Evolutionary conservation across 129 eudicot genomes (phyloP), one percentile per base, ranked within the genome.

Genomic region (Arctium lappa): DNA sequence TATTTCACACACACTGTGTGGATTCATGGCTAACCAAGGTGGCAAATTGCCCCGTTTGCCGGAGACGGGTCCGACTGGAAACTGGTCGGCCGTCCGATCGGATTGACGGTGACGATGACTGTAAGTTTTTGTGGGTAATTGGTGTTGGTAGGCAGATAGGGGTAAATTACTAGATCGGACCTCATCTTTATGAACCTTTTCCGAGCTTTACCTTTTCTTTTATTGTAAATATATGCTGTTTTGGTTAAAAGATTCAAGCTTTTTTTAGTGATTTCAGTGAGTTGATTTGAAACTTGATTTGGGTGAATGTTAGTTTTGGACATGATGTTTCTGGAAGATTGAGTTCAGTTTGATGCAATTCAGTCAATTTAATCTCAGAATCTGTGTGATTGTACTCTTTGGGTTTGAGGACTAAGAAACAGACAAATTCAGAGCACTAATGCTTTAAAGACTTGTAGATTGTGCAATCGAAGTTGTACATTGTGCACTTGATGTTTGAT

Each of bases 41-140:
- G 30, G 79, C 87, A 22, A 86, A 68, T 82, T 93, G 97, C 77
- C 97, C 97, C 3, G 84, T 89, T 78, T 93, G 97, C 75, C 86
- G 97, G 79, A 42, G 89, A 73, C 77, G 80, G 85, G 92, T 92
- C 42, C 86, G 75, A 73, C 22, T 87, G 37, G 87, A 65, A 33
- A 42, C 68, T 70, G 75, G 37, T 15, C 65, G 76, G 18, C 53
- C 71, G 73, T 63, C 85, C 15, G 85, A 73, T 68, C 71, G 70
- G 65, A 1, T 39, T 30, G 77, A 33, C 4, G 48, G 79, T 53
- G 86, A 70, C 60, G 91, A 80, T 75, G 86, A 89, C 76, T 46
- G 62, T 76, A 88, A 86, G 79, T 79, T 80, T 12, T 72, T 87
- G 83, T 92, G 97, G 97, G 82, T 83, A 2, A 82, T 90, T 73